Percentiles rank a stretch among this genome's conserved stretches.
phyloP scores from a whole-genome alignment of 2,329 filamentous ascomycete genomes.

The Metarhizium brunneum region DNA sequence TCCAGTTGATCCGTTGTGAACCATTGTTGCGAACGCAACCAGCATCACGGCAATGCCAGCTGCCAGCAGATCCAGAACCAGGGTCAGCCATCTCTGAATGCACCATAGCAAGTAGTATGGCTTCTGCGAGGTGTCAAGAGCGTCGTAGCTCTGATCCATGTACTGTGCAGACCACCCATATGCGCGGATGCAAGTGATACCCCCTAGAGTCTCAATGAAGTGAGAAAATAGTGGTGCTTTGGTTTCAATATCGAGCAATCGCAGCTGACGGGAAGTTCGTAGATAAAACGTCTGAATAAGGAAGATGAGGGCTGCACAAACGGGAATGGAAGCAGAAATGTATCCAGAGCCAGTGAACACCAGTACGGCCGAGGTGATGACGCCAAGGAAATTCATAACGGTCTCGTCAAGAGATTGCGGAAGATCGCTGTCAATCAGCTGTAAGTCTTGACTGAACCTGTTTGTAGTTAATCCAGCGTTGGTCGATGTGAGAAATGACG shows the following conservation, averaged over 20 bases:
- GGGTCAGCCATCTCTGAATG: slow-evolving; percentile 42
- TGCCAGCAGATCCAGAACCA: slow-evolving; percentile 35
- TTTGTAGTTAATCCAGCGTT: slow-evolving; percentile 27
- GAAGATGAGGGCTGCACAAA: slow-evolving; percentile 34
- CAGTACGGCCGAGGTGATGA: background rate
- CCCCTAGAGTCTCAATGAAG: slow-evolving; percentile 22
- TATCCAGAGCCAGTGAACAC: slow-evolving; percentile 29
- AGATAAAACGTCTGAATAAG: slow-evolving; percentile 47
- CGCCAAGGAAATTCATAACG: background rate
- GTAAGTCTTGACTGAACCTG: slow-evolving; percentile 29
- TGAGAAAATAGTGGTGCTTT: slow-evolving; percentile 24
- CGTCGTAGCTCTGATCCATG: slow-evolving; percentile 23
- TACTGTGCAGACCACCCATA: slow-evolving; percentile 29
- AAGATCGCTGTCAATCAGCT: slow-evolving; percentile 23
- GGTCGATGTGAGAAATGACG: slow-evolving; percentile 24
- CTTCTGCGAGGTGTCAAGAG: slow-evolving; percentile 37
- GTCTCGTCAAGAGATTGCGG: background rate
- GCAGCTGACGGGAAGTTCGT: slow-evolving; percentile 47
- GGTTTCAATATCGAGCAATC: slow-evolving; percentile 39
- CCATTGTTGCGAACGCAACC: slow-evolving; percentile 30
- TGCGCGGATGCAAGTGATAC: slow-evolving; percentile 27
- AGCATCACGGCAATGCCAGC: slow-evolving; percentile 32
- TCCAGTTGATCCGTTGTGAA: slow-evolving; percentile 13
- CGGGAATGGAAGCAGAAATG: slow-evolving; percentile 37
- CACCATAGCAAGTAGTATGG: slow-evolving; percentile 43